Base-by-base conservation (phyloP, 257 asterid species). In the Cordia subcordata region DNA sequence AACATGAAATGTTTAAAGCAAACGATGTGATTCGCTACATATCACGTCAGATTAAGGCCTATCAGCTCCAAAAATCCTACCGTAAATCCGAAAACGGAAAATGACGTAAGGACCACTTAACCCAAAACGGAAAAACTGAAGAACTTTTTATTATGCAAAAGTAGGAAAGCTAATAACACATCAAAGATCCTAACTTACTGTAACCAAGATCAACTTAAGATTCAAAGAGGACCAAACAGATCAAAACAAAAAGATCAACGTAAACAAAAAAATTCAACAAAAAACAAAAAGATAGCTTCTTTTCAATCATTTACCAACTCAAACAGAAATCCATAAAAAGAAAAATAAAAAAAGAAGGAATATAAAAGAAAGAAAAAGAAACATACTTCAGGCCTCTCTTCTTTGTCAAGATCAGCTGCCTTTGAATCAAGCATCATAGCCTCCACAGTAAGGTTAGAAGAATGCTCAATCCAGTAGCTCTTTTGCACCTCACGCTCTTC, bases 371-470 rank as follows among this genome's bases (percentile, higher is more conserved):
- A 69, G 49, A 35, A 13, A 27, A 14, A 33, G 63, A 46, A 23
- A 39, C 14, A 67, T 73, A 93, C 99, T 82, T 93, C 99, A 53
- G 94, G 96, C 77, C 95, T 83, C 75, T 89, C 97, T 76, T 93
- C 99, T 74, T 85, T 93, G 74, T 93, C 99, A 22, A 93, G 97
- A 79, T 86, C 96, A 56, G 91, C 79, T 5, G 97, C 97, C 69
- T 81, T 83, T 61, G 99, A 89, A 58, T 89, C 99, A 63, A 89
- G 97, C 99, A 93, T 93, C 99, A 87, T 93, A 20, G 86, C 85
- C 74, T 93, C 99, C 61, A 93, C 67, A 9, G 88, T 83, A 9
- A 87, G 88, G 55, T 85, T 78, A 8, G 53, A 83, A 58, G 99
- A 76, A 58, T 93, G 99, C 68, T 93, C 97, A 12, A 77, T 55